Base-by-base conservation (phyloP, 1,284 basidiomycete species). In the Pisolithus thermaeus region DNA sequence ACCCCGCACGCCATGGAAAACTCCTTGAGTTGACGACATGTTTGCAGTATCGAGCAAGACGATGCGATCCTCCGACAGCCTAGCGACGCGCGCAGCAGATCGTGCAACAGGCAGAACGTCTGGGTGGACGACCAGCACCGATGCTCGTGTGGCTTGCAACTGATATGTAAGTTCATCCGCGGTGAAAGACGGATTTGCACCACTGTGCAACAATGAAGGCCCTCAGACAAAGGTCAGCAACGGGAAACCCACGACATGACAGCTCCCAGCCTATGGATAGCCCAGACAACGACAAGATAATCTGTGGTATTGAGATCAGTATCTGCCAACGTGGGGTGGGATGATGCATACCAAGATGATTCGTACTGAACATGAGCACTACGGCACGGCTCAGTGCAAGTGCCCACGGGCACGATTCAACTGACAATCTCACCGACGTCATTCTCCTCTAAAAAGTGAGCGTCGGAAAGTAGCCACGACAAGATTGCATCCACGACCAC, bases 211-310 rank as follows among this genome's bases (percentile, higher is more conserved):
- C 36, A 60, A 38, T 56, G 57, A 37, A 35, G 59, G 44, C 44
- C 53, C 28, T 37, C 22, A 46, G 30, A 32, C 16, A 20, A 53
- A 48, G 28, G 9, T 9, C 11, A 30, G 11, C 3, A 8, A 30
- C 1, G 5, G 1, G 11, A 42, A 14, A 49, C 77, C 60, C 66
- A 81, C 76, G 84, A 84, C 65, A 87, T 73, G 48, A 86, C 78
- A 3, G 74, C 90, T 11, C 90, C 89, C 12, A 90, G 67, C 40
- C 79, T 77, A 58, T 91, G 88, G 1, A 74, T 68, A 1, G 87
- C 91, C 89, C 90, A 92, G 11, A 91, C 70, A 2, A 73, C 73
- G 8, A 83, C 72, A 1, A 82, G 79, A 56, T 90, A 92, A 63
- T 90, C 89, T 87, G 55, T 25, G 48, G 23, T 23, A 8, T 27